These are phyloP conservation scores for Calonectria fujianensis DNA, from an alignment of 2,329 filamentous ascomycete genomes.

Conservation along the genomic window DNA sequence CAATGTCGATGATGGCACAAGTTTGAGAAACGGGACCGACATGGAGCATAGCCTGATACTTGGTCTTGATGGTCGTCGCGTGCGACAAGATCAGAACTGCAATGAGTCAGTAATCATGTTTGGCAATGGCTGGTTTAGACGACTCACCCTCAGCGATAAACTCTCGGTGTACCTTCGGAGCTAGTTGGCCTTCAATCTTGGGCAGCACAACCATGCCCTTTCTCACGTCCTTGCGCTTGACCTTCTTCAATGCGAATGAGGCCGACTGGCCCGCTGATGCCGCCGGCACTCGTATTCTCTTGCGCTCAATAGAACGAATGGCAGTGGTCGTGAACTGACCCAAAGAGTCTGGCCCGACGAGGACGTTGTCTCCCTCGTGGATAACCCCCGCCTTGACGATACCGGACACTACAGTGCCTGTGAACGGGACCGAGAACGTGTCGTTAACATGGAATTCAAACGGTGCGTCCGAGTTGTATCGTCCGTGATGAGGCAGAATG, in stretches of 20 bases:
- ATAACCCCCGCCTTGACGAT: constrained; percentile 92
- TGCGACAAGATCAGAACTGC: constrained; percentile 94
- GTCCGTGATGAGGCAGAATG: constrained; percentile 94
- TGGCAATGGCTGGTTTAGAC: background rate
- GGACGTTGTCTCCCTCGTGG: constrained; percentile 91
- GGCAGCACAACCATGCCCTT: constrained; percentile 99
- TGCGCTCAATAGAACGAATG: constrained; percentile 94
- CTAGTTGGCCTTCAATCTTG: constrained; percentile 83
- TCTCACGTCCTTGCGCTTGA: constrained; percentile 92
- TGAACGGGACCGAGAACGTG: constrained; percentile 97
- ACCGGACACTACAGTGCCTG: constrained; percentile 95
- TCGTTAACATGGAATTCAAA: constrained; percentile 98
- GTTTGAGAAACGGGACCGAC: constrained; percentile 97
- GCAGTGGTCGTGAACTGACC: constrained; percentile 92
- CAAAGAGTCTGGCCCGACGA: constrained; percentile 92
- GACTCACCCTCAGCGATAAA: constrained; percentile 84
- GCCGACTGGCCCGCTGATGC: constrained; percentile 95
- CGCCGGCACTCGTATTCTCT: constrained; percentile 90
- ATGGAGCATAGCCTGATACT: constrained; percentile 98
- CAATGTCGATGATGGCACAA: constrained; percentile 97
- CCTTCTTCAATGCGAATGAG: constrained; percentile 90
- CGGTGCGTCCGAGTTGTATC: constrained; percentile 90
- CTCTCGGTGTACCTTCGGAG: constrained; percentile 82
- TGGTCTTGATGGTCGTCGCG: constrained; percentile 96
- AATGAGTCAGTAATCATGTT: constrained; percentile 36